Evolutionary conservation across 2,329 filamentous ascomycete genomes (phyloP).

Genomic region (Penicillium sp.): DNA sequence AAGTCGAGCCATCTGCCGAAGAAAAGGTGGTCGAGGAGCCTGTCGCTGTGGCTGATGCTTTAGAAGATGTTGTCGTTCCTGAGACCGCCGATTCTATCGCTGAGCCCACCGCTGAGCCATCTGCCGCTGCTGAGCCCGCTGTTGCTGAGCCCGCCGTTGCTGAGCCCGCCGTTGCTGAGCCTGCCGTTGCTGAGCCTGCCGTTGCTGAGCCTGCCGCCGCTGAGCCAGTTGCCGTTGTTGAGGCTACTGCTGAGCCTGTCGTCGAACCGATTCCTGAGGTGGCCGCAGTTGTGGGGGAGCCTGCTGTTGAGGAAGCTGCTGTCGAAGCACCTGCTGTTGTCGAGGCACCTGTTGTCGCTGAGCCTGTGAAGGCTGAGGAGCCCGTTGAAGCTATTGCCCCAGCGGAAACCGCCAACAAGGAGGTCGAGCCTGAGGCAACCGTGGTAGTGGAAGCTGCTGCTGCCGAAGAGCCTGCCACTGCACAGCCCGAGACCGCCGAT

Average conservation of each 20-base stretch:
- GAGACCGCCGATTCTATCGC: slow-evolving; percentile 1
- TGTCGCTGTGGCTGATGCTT: background rate
- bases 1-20: background rate
- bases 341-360: background rate
- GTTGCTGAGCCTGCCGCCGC: background rate
- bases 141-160: background rate
- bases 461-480: background rate
- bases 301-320: background rate
- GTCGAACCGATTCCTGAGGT: background rate
- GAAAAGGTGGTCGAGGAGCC: slow-evolving; percentile 5
- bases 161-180: background rate
- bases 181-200: background rate
- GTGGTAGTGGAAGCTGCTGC: background rate
- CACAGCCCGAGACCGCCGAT: slow-evolving; percentile 5
- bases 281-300: background rate
- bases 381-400: background rate
- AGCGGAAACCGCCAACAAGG: background rate
- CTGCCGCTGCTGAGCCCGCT: background rate
- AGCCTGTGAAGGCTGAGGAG: background rate
- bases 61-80: slow-evolving; percentile 1
- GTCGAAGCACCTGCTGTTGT: background rate
- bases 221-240: background rate
- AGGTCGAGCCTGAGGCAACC: background rate
- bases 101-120: slow-evolving; percentile 3
- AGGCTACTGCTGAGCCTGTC: background rate